Base-by-base conservation (phyloP, 2,329 filamentous ascomycete species). In the Verticillium klebahnii region DNA sequence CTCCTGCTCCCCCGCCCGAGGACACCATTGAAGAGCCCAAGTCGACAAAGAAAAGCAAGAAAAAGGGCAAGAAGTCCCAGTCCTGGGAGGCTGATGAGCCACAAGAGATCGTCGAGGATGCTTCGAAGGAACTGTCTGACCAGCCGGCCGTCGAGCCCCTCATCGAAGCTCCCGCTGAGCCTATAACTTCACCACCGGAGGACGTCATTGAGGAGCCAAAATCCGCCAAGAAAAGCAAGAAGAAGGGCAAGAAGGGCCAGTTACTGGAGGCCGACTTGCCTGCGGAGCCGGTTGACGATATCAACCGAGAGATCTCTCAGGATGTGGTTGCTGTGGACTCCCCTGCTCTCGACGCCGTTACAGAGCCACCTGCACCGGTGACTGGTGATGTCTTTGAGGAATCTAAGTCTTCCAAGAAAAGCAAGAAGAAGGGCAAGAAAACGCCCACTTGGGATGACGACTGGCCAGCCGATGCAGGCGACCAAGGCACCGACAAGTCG, bases 41-140 rank as follows among this genome's bases (percentile, higher is more conserved):
- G 19, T 25, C 45, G 17, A 61, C 45, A 40, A 63, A 37, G 34
- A 73, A 74, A 59, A 75, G 74, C 62, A 67, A 68, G 55, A 73
- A 74, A 66, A 72, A 72, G 63, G 70, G 73, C 62, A 65, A 68
- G 59, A 67, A 69, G 9, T 55, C 25, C 58, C 23, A 60, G 34
- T 57, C 56, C 15, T 37, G 6, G 56, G 56, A 57, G 31, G 17
- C 19, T 45, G 23, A 32, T 58, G 55, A 23, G 19, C 56, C 54
- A 17, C 54, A 55, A n/a, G 17, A 11, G 14, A 25, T 29, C 1
- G 37, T 29, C 17, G 23, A 32, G 25, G 15, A 11, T 39, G 32
- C 9, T 29, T 40, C 39, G 5, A 52, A 25, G 19, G n/a, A n/a
- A 1, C 5, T 52, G 45, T 14, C 39, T 15, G 39, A 60, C 19